Percentiles rank a stretch among this genome's conserved stretches.
phyloP scores from a whole-genome alignment of 768 basidiomycete species.

The Dictyophora rubrovolvata region DNA sequence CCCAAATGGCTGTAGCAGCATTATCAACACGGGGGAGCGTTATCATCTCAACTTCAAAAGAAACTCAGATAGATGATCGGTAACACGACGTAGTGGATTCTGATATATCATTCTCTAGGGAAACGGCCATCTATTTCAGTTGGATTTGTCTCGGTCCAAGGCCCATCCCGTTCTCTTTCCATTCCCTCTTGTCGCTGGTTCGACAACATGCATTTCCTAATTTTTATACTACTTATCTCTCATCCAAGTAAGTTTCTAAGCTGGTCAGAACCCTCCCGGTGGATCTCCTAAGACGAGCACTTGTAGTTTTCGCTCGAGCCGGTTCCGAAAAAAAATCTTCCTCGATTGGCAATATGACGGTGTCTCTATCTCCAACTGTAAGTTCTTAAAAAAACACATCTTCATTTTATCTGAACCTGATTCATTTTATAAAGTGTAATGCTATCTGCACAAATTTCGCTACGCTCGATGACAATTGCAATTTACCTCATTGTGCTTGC shows the following conservation, averaged over 20 bases:
- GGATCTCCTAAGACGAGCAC: not conserved
- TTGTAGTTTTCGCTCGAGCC: not conserved
- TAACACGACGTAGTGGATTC: no score
- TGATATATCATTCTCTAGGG: no score
- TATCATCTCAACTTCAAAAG: no score
- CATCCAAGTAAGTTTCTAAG: not conserved
- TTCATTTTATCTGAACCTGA: not conserved
- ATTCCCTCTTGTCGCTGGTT: not conserved
- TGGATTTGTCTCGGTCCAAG: no score
- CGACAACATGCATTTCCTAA: not conserved
- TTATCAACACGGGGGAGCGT: no score
- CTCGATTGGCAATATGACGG: not conserved
- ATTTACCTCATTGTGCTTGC: slow-evolving; percentile 4
- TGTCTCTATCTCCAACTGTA: not conserved
- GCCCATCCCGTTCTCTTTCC: no score
- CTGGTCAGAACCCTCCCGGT: not conserved
- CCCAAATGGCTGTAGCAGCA: no score
- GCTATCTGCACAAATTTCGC: not conserved
- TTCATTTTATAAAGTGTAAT: not conserved
- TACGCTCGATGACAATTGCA: not conserved
- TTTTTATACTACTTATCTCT: not conserved
- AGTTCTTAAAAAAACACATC: not conserved
- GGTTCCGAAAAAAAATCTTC: not conserved
- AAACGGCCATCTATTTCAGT: no score
- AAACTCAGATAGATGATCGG: no score